Evolutionary conservation across 495 filamentous ascomycete genomes (phyloP).

Genomic region (Pseudomonodictys pantanalensis): DNA sequence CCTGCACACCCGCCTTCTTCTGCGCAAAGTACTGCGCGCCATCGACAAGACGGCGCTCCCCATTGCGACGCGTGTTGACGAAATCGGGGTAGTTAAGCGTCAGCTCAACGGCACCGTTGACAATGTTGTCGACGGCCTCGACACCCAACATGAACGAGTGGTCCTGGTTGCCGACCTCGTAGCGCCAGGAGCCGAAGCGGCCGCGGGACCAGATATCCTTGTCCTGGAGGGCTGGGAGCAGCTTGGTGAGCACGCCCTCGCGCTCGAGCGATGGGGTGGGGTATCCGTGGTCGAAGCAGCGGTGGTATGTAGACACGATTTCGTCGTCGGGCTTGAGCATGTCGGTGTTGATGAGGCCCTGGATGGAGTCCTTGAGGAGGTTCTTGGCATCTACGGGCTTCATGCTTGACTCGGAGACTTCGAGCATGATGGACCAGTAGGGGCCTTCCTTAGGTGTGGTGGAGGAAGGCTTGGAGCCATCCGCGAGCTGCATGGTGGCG

Average conservation of each 20-base stretch:
- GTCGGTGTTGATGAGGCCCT: conserved; percentile 93
- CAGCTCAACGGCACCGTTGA: conserved; percentile 90
- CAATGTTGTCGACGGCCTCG: conserved; percentile 92
- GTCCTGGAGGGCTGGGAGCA: conserved; percentile 87
- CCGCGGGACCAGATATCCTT: conserved; percentile 93
- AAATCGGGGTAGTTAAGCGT: conserved; percentile 99
- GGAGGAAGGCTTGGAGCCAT: conserved; percentile 73
- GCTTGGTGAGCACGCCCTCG: conserved; percentile 87
- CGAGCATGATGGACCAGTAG: conserved; percentile 99
- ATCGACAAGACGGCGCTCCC: conserved; percentile 81
- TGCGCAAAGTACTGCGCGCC: conserved; percentile 62
- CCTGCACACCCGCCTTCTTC: conserved; percentile 24
- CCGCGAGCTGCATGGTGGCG: conserved; percentile 76
- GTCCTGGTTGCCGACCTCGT: conserved; percentile 94
- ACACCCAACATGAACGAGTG: conserved; percentile 99
- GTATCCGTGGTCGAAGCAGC: conserved; percentile 98
- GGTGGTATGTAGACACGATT: conserved; percentile 98
- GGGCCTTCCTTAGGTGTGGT: conserved; percentile 74
- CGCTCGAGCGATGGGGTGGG: conserved; percentile 92
- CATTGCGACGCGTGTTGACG: conserved; percentile 87
- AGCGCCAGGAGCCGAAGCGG: conserved; percentile 96
- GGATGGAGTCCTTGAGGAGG: conserved; percentile 84
- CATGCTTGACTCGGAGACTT: conserved; percentile 93
- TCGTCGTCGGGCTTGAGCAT: conserved; percentile 89
- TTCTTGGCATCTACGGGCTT: conserved; percentile 86